Base-by-base conservation (phyloP, 164 flowering plant species). In the Chloranthus sessilifolius region DNA sequence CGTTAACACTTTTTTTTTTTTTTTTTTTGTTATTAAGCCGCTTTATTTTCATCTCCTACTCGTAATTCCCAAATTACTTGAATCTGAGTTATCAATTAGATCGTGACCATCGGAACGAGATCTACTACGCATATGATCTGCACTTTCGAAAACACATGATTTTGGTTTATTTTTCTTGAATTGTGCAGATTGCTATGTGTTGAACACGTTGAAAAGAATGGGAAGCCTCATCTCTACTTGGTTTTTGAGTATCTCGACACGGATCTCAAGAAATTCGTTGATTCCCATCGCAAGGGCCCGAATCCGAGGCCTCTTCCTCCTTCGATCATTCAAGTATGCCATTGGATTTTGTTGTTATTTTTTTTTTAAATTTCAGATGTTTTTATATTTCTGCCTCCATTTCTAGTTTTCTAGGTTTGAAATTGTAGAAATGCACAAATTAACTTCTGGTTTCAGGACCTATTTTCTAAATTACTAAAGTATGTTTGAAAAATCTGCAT, bases 221-320 rank as follows among this genome's bases (percentile, higher is more conserved):
- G 82, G 26, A 88, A 88, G 50, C 86, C 94, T 7, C 73, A 76
- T 3, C 81, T 92, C n/a, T 92, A 88, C 61, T 64, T 92, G 15
- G 96, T 92, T 0, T 92, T 92, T 46, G 99, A 92, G 72, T 92
- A 82, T 43, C 81, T 92, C 5, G 99, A 92, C 45, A 88, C 97
- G 3, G 99, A 92, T 73, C 79, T 92, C 21, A 88, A 92, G 83
- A 88, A 92, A 47, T 88, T 76, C 69, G 77, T 92, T 8, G 99
- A 92, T 52, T 63, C 89, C 5, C 73, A 81, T 56, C 85, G 95
- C 7, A 86, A 78, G 47, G 89, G 95, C 0, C 75, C 91, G 0
- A 81, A 75, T 45, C 95, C 99, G 1, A 68, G 78, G 63, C 84
- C 85, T 0, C 65, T 92, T 7, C 69, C 86, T 5, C 70, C 88